Base-by-base conservation (phyloP, 2,329 filamentous ascomycete genomes). In the Ceratocystis harringtonii region DNA sequence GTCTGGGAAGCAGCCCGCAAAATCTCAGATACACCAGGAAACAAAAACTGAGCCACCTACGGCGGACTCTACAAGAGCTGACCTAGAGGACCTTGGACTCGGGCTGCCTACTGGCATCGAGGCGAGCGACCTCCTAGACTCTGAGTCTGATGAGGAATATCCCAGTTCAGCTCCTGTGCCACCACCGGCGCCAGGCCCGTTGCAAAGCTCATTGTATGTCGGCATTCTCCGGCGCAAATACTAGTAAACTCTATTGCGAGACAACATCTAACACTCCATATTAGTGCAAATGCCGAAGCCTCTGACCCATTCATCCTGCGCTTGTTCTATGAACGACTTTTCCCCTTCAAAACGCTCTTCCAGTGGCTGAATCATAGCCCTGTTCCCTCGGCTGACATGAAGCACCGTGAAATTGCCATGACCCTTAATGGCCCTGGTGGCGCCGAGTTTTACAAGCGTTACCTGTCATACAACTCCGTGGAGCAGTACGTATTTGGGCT, bases 301-400 rank as follows among this genome's bases (percentile, higher is more conserved):
- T 66, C 66, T 3, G 68, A 68, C 41, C 66, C 66, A 12, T 68
- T 92, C 72, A 83, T 95, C 10, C 91, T 97, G 85, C 85, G 89
- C 71, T 89, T 88, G 69, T 99, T 96, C 78, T 99, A 99, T 74
- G 89, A 95, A 73, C 89, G 94, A 61, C 80, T 99, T 45, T 97
- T 97, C 71, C 94, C 94, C 3, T 99, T 95, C 80, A 85, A 92
- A 67, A 88, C 90, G 68, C 84, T 97, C 22, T 99, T 96, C 76
- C 92, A 96, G 75, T 99, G 94, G 94, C 84, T 99, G 61, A 99
- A 97, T 73, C 94, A 97, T 76, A 90, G 89, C 64, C 87, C 90
- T 5, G 85, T 85, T 5, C 92, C 94, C 0, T 87, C 88, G 3
- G 87, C 86, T 69, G 92, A 97, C 75, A 97, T 97, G 77, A 85